Evolutionary conservation across 164 flowering plant genomes (phyloP).

Genomic region (Nelumbo lutea): DNA sequence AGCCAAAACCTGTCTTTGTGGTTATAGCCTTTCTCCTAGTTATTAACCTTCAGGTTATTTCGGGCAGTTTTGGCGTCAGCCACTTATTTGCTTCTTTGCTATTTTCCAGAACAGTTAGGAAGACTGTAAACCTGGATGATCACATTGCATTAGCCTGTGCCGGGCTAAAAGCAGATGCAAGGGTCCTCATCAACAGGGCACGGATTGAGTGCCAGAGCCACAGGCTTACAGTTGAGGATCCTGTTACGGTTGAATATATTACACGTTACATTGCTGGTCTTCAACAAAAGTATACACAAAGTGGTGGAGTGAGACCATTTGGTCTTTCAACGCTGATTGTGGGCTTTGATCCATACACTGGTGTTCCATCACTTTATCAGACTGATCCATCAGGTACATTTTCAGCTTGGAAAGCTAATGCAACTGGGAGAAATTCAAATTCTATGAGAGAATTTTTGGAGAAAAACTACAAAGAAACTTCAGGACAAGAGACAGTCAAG

Average conservation of each 20-base stretch:
- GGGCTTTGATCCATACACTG: constrained; percentile 92
- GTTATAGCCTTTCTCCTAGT: no score
- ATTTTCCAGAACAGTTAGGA: constrained; percentile 66
- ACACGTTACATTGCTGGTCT: constrained; percentile 97
- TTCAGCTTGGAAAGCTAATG: constrained; percentile 98
- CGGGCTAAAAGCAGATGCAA: constrained; percentile 97
- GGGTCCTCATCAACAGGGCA: constrained; percentile 87
- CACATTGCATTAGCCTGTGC: constrained; percentile 98
- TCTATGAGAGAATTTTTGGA: constrained; percentile 88
- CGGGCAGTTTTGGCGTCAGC: no score
- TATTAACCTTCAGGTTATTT: no score
- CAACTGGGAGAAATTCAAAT: constrained; percentile 94
- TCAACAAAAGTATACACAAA: constrained; percentile 96
- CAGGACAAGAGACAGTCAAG: constrained; percentile 92
- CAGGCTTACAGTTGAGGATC: constrained; percentile 94
- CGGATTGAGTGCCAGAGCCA: constrained; percentile 96
- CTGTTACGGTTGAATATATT: constrained; percentile 93
- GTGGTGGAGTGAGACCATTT: constrained; percentile 98
- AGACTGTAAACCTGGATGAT: constrained; percentile 83
- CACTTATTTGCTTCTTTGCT: neutral
- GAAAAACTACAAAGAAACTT: constrained; percentile 93
- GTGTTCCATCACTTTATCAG: constrained; percentile 85
- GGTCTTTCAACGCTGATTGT: constrained; percentile 93
- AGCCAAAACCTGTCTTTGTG: no score
- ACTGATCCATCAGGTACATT: constrained; percentile 99